These are phyloP conservation scores for Fraxinus ornus DNA, from an alignment of 305 asterid genomes.

Conservation along the genomic window DNA sequence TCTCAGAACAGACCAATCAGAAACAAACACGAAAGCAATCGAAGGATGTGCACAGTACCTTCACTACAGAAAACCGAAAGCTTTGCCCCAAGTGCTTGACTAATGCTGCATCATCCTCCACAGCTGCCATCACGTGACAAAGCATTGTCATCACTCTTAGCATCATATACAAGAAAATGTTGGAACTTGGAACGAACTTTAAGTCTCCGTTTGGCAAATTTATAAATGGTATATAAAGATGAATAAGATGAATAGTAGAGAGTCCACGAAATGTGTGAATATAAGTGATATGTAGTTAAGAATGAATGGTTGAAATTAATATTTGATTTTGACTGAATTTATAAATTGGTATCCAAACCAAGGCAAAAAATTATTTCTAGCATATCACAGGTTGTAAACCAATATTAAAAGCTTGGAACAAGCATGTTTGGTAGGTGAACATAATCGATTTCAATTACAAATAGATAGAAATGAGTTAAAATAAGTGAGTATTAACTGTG, in stretches of 20 bases:
- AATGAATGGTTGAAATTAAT: background rate
- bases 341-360: background rate
- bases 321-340: background rate
- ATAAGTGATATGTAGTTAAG: background rate
- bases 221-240: background rate
- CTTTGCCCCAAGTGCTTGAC: slow-evolving; percentile 83
- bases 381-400: background rate
- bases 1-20: background rate
- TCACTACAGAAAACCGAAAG: slow-evolving; percentile 77
- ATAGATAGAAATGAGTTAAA: background rate
- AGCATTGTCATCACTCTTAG: slow-evolving; percentile 2
- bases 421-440: background rate
- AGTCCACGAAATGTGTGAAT: background rate
- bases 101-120: slow-evolving; percentile 60
- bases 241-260: background rate
- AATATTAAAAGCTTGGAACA: background rate
- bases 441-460: background rate
- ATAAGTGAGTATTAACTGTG: no score
- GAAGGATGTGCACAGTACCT: slow-evolving; percentile 40
- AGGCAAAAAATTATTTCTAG: background rate
- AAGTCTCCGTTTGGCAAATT: background rate
- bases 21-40: background rate
- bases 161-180: background rate
- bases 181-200: background rate
- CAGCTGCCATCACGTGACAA: slow-evolving; percentile 49